Conservation (phyloP, 129 eudicot species). For the Deinandra increscens region DNA sequence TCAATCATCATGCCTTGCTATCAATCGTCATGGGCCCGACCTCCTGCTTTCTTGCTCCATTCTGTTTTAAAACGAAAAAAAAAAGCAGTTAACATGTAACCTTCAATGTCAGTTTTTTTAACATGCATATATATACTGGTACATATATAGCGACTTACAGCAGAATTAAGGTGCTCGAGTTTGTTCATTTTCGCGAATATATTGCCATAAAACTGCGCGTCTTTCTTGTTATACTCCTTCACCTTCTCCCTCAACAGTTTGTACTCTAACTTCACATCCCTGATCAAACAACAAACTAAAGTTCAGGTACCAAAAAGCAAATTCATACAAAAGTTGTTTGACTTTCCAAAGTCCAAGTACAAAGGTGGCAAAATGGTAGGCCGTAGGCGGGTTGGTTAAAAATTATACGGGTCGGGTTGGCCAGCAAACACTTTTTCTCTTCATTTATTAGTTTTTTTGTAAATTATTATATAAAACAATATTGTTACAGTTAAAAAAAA, state of each 20-base stretch:
- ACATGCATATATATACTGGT: too few relatives aligned
- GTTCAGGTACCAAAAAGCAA: conserved; percentile 3
- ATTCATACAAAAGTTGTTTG: neutral
- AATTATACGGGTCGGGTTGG: neutral
- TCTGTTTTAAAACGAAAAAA: conserved; percentile 14
- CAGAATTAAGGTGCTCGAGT: conserved; percentile 40
- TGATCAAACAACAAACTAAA: conserved; percentile 12
- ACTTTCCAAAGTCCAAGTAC: conserved; percentile 2
- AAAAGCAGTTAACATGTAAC: conserved; percentile 6
- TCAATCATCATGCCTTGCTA: conserved; percentile 30
- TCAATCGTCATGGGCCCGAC: conserved; percentile 27
- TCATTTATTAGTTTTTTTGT: neutral
- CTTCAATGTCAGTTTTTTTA: too few relatives aligned
- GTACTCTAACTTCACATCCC: conserved; percentile 51
- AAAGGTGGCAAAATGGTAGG: neutral
- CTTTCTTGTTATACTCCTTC: conserved; percentile 45
- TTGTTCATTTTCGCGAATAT: conserved; percentile 37
- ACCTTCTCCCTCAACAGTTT: conserved; percentile 46
- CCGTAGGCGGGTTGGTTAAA: too few relatives aligned
- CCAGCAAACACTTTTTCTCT: neutral
- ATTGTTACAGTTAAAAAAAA: neutral
- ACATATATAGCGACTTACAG: conserved; percentile 32
- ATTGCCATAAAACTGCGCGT: conserved; percentile 35
- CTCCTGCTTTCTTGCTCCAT: conserved; percentile 27
- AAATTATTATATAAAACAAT: neutral